phyloP scores from a whole-genome alignment of 2,329 filamentous ascomycete species.

The Byssochlamys sp. region DNA sequence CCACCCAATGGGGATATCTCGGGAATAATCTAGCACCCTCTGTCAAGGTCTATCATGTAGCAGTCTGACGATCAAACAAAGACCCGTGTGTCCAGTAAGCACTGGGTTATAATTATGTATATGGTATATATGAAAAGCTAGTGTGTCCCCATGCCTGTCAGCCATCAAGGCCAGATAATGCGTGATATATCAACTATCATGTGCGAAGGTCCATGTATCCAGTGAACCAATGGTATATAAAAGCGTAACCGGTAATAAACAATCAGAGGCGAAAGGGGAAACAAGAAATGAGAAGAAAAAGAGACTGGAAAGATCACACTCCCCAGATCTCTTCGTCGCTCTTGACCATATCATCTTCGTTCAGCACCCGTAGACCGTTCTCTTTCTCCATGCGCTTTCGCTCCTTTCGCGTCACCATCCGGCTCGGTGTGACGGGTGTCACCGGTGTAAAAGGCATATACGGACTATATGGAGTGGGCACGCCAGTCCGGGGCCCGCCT shows the following conservation, averaged over 20 bases:
- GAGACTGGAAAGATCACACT: conserved; percentile 7
- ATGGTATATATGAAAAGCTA: neutral
- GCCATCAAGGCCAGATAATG: neutral
- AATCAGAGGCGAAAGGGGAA: neutral
- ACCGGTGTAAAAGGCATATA: conserved; percentile 44
- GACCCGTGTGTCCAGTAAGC: neutral
- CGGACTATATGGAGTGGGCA: conserved; percentile 42
- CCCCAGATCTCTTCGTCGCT: conserved; percentile 40
- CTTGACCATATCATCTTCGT: conserved; percentile 39
- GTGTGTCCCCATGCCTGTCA: neutral
- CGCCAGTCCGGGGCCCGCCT: conserved; percentile 36
- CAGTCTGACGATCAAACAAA: neutral
- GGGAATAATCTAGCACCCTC: neutral
- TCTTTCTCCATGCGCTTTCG: conserved; percentile 33
- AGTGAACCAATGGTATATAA: neutral
- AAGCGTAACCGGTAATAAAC: neutral
- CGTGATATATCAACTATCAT: neutral
- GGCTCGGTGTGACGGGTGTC: conserved; percentile 40
- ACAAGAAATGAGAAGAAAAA: neutral
- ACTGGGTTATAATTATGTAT: neutral
- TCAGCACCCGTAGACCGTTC: conserved; percentile 35
- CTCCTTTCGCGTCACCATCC: conserved; percentile 36
- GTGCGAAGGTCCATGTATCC: neutral
- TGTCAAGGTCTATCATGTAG: neutral
- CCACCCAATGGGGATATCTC: neutral